phyloP scores from a whole-genome alignment of 2,329 filamentous ascomycete species.

The Eutypella sp. region DNA sequence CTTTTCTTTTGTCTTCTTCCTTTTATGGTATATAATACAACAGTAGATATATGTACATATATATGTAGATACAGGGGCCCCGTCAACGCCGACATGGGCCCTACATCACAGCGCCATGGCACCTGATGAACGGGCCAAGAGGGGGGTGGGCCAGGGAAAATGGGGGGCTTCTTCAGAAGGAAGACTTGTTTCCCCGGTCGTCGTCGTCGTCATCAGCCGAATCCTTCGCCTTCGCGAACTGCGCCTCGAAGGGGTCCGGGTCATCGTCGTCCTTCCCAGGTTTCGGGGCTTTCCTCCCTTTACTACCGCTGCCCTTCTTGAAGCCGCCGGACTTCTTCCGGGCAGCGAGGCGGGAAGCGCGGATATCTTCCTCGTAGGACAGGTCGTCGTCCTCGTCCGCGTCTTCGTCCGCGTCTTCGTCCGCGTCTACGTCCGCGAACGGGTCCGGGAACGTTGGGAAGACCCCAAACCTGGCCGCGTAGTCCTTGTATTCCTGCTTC shows the following conservation, averaged over 20 bases:
- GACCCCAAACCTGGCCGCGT: no score
- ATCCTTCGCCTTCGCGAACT: slow-evolving; percentile 5
- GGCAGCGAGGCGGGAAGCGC: neutral
- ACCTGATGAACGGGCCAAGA: no score
- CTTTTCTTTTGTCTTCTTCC: no score
- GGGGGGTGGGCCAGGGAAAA: no score
- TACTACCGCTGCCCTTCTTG: neutral
- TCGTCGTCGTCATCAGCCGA: neutral
- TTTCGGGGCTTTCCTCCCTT: neutral
- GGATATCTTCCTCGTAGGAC: neutral
- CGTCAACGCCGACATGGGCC: no score
- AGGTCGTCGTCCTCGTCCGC: neutral
- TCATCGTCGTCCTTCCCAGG: neutral
- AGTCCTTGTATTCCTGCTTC: no score
- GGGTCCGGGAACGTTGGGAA: no score
- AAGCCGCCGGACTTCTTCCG: neutral
- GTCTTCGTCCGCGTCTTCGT: neutral
- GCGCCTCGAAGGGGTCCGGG: slow-evolving; percentile 12
- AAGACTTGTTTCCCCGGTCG: neutral
- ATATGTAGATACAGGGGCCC: no score
- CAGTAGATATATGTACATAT: neutral
- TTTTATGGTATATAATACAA: no score
- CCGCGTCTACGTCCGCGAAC: no score
- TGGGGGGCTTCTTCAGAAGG: neutral
- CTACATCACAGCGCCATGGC: neutral